Evolutionary conservation across 495 filamentous ascomycete genomes (phyloP), one percentile per base, ranked within the genome.

Genomic region (Neurospora sp.): DNA sequence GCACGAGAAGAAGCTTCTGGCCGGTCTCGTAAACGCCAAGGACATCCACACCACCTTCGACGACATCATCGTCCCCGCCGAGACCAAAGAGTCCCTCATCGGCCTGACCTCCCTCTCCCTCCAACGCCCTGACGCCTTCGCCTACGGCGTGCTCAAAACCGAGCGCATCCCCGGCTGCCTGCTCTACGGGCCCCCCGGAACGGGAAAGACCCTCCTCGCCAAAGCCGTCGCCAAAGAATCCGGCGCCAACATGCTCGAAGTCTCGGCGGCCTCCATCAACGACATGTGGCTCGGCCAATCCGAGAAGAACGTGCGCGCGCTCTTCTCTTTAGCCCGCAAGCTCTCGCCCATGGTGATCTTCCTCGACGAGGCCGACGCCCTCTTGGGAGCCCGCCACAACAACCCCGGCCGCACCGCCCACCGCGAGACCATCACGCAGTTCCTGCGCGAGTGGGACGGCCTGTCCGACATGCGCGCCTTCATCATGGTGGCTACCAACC

Each of bases 401-500:
- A 80, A 81, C 20, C 84, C 85, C 71, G 85, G 85, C 35, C 88
- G 89, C 73, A 79, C 87, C 2, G 88, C 87, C 14, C 92, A 96
- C 78, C 89, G 96, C 62, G 96, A 98, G 82, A 90, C 96, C 66
- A 96, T 99, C 83, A 99, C 98, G 75, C 95, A 98, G 80, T 99
- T 98, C 80, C 84, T 99, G 42, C 89, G 93, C n/a, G 96, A 98
- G 81, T 99, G 96, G 96, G 96, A 98, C 76, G 96, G 96, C 18
- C 91, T 99, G 88, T 91, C 89, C 48, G 90, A 93, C 75, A 85
- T 90, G 69, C 91, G 91, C 8, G 93, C 94, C 3, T 98, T 99
- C 81, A 96, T 99, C 80, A 98, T 99, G 96, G 94, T 98, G 0
- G 96, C 96, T n/a, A 97, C 94, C 14, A 98, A 98, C 79, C 85